Percentiles rank a stretch among this genome's conserved stretches.
Evolutionary conservation across 2,329 filamentous ascomycete species (phyloP).

Genomic region (Pseudocercospora crystallina): DNA sequence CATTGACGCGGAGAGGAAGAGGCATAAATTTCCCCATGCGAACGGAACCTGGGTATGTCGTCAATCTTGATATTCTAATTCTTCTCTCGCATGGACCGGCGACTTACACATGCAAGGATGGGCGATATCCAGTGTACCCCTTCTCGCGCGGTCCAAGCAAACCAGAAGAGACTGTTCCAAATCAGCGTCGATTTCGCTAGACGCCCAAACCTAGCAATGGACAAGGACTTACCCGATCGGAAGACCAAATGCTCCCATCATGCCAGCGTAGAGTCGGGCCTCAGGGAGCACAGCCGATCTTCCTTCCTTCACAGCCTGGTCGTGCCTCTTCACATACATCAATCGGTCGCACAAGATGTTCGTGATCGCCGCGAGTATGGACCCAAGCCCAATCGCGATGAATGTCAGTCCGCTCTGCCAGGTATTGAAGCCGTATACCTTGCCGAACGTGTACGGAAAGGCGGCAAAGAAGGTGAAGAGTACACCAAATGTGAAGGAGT

Average conservation of each 20-base stretch:
- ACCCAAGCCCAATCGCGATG: conserved; percentile 67
- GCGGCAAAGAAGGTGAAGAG: conserved; percentile 36
- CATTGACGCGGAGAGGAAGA: conserved; percentile 35
- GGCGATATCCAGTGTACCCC: conserved; percentile 42
- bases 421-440: conserved; percentile 71
- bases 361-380: conserved; percentile 55
- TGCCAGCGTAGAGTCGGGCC: conserved; percentile 36
- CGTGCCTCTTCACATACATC: conserved; percentile 38
- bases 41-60: conserved; percentile 24
- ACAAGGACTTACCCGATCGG: conserved; percentile 29
- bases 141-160: conserved; percentile 39
- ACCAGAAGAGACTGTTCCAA: conserved; percentile 37
- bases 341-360: conserved; percentile 37
- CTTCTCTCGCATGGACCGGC: too few relatives aligned
- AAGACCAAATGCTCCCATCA: conserved; percentile 37
- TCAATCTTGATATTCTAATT: too few relatives aligned
- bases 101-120: conserved; percentile 30
- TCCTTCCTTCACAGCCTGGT: conserved; percentile 31
- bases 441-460: conserved; percentile 55
- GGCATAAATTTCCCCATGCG: conserved; percentile 31
- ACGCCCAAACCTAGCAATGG: not conserved
- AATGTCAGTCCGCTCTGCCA: conserved; percentile 79
- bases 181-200: conserved; percentile 3
- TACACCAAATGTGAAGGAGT: conserved; percentile 32
- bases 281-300: conserved; percentile 32